Conservation (phyloP, 345 rosid genomes). For the Erucastrum elatum region DNA sequence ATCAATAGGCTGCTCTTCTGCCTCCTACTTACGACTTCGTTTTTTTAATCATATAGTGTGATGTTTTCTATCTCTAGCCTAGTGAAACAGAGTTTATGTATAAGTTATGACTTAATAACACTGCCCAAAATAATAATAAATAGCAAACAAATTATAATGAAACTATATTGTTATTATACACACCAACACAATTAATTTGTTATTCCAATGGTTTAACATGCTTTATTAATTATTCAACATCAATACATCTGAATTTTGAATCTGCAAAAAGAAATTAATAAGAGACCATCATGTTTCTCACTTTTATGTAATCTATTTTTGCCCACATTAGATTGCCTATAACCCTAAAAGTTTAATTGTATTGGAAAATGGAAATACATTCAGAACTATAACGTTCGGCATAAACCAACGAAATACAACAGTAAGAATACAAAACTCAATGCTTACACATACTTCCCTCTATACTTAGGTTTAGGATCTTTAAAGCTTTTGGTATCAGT, state of each 20-base stretch:
- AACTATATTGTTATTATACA: no score
- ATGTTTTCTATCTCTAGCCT: constrained; percentile 11
- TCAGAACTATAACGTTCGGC: neutral
- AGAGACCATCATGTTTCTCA: no score
- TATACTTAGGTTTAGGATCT: constrained; percentile 75
- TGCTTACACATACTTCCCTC: constrained; percentile 84
- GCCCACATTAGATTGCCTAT: neutral
- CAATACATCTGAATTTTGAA: no score
- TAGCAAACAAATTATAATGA: neutral
- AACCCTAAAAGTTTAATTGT: neutral
- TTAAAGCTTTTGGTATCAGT: constrained; percentile 49
- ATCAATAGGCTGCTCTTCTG: neutral
- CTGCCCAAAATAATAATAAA: neutral
- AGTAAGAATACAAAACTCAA: constrained; percentile 4
- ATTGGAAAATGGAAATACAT: neutral
- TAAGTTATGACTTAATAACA: neutral
- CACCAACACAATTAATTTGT: no score
- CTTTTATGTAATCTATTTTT: no score
- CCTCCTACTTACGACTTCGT: neutral
- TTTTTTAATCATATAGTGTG: neutral
- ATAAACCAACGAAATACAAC: constrained; percentile 15
- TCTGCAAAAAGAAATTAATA: no score
- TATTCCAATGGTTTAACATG: no score
- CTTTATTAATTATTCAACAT: no score
- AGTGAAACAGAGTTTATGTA: constrained; percentile 3